These are phyloP conservation scores for Chytriomyces sp. DNA, from an alignment of 192 early-diverging fungal species.

Conservation along the genomic window DNA sequence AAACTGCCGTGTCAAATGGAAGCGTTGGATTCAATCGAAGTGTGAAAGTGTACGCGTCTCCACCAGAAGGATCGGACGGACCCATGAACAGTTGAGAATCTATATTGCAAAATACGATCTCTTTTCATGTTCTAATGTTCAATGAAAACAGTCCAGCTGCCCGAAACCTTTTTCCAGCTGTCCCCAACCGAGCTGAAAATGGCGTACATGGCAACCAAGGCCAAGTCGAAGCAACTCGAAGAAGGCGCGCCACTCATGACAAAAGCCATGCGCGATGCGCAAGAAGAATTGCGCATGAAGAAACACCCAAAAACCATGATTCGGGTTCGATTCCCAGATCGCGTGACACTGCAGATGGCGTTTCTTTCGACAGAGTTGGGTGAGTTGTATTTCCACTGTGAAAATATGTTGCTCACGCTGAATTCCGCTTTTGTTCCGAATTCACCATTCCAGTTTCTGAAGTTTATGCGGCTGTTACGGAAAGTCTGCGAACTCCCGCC, in stretches of 20 bases:
- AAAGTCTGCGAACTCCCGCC: constrained; percentile 2
- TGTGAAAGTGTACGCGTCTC: constrained; percentile 57
- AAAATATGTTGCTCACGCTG: neutral
- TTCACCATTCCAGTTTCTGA: constrained; percentile 12
- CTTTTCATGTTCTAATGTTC: neutral
- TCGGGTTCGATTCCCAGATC: constrained; percentile 85
- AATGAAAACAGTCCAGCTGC: constrained; percentile 67
- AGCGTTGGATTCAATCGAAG: constrained; percentile 23
- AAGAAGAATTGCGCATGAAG: constrained; percentile 60
- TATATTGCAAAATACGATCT: neutral
- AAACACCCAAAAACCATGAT: constrained; percentile 80
- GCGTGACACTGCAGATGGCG: constrained; percentile 71
- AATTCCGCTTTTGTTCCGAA: too few relatives aligned
- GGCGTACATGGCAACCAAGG: constrained; percentile 53
- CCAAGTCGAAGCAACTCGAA: constrained; percentile 47
- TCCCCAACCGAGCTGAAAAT: constrained; percentile 71
- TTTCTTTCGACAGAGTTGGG: constrained; percentile 73
- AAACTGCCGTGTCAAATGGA: neutral
- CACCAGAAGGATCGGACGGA: constrained; percentile 39
- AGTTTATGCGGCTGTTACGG: constrained; percentile 24
- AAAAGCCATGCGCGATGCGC: constrained; percentile 73
- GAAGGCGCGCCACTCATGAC: constrained; percentile 82
- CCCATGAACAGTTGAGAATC: constrained; percentile 16
- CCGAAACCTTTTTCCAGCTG: constrained; percentile 87
- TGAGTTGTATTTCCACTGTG: neutral